Base-by-base conservation (phyloP, 2,329 filamentous ascomycete genomes). In the Mycosphaerella sp. region DNA sequence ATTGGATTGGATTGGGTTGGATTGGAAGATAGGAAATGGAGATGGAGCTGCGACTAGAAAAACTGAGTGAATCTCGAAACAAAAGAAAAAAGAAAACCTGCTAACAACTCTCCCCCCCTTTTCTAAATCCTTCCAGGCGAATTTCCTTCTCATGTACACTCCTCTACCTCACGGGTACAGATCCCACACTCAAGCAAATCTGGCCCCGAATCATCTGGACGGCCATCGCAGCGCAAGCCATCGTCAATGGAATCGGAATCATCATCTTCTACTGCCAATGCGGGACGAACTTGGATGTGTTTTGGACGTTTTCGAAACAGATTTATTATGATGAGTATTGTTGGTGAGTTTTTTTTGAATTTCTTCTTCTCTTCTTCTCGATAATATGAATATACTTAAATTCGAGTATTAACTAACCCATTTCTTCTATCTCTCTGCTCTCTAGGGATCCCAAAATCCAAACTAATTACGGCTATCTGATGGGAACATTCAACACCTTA, bases 401-500 rank as follows among this genome's bases (percentile, higher is more conserved):
- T n/a, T n/a, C n/a, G n/a, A n/a, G n/a, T n/a, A n/a, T n/a, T n/a
- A n/a, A n/a, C n/a, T n/a, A n/a, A n/a, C n/a, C n/a, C n/a, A n/a
- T n/a, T n/a, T n/a, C n/a, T n/a, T n/a, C 18, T 21, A 3, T 21
- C 18, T 21, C 18, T 21, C 18, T 21, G 6, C 6, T 3, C 18
- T 21, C 3, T 6, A 21, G 18, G 18, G 6, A 21, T 6, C 53
- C 57, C 8, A 21, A 48, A 0, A 47, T 61, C n/a, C 58, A 63
- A 39, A 58, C 59, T 4, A 36, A 59, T 17, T 53, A 41, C 49
- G 53, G 54, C 30, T 61, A 62, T 41, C 54, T 58, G 13, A 52
- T 58, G 39, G 55, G 57, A n/a, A 49, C 61, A 4, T 57, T 64
- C 47, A 67, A 67, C 44, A 63, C 62, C 17, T 2, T 62, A 2